Conservation (phyloP, 768 basidiomycete species). For the Psilocybe cubensis region DNA sequence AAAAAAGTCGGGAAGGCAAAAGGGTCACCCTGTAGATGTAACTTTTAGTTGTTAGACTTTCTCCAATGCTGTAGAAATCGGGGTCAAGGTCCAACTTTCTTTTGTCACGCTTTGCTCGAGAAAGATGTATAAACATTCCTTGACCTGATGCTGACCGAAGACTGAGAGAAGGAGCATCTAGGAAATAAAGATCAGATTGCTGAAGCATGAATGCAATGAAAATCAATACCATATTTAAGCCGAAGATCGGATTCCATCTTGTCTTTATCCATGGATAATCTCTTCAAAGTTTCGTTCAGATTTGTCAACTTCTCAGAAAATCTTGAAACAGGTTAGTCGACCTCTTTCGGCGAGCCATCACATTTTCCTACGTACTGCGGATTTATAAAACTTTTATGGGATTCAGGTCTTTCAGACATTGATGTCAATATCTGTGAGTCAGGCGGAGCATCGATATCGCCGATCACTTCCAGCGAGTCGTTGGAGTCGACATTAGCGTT, state of each 20-base stretch:
- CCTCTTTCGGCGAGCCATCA: background rate
- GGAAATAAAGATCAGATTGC: background rate
- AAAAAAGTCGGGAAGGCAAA: background rate
- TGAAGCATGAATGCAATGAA: background rate
- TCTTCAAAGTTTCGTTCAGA: slow-evolving; percentile 52
- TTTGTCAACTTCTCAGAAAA: slow-evolving; percentile 58
- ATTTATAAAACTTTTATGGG: slow-evolving; percentile 61
- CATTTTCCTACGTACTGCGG: slow-evolving; percentile 54
- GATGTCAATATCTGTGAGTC: background rate
- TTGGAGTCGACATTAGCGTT: slow-evolving; percentile 9
- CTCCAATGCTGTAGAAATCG: slow-evolving; percentile 61
- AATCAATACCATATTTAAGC: slow-evolving; percentile 50
- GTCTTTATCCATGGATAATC: slow-evolving; percentile 48
- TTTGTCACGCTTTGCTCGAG: slow-evolving; percentile 65
- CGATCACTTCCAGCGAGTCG: slow-evolving; percentile 12
- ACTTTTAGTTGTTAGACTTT: slow-evolving; percentile 65
- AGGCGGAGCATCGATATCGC: slow-evolving; percentile 5
- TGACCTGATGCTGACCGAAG: slow-evolving; percentile 68
- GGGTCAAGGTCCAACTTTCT: slow-evolving; percentile 46
- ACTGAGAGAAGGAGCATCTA: slow-evolving; percentile 77
- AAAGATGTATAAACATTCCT: slow-evolving; percentile 78
- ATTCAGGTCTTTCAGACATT: slow-evolving; percentile 22
- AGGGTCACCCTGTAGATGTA: slow-evolving; percentile 66
- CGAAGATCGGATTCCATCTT: slow-evolving; percentile 60
- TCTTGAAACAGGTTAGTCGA: slow-evolving; percentile 32